Evolutionary conservation across 2,329 filamentous ascomycete species (phyloP), one percentile per base, ranked within the genome.

Genomic region (Fusarium sp.): DNA sequence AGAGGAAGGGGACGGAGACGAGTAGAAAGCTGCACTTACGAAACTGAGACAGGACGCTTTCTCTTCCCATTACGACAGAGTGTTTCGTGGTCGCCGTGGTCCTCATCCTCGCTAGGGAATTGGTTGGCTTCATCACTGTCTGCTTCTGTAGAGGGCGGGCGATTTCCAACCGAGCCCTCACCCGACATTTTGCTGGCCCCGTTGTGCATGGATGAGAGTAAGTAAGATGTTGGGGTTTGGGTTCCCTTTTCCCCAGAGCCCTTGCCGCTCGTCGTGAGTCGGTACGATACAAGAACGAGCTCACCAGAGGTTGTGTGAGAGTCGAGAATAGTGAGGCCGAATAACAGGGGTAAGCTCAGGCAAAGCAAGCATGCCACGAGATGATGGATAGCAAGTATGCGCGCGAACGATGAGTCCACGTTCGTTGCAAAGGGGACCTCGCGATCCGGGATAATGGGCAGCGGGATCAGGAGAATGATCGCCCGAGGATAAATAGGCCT

Each of bases 1-100:
- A 67, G 41, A 64, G 61, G 51, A 48, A 63, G 60, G 57, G 64
- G 56, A 38, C 45, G 57, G 56, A 49, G 46, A 41, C 41, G 27
- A 35, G 48, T 55, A 60, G 70, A 39, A 54, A 68, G 63, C 45
- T 69, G 45, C 23, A 77, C 76, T 72, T 85, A 90, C 88, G 88
- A 90, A 68, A 90, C 88, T 66, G 88, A 89, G 55, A 89, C 84
- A 66, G 87, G 87, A 65, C 89, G 84, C 79, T 90, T 91, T 70
- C 89, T 86, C 80, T 91, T 91, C 65, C 86, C 79, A 27, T 73
- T 76, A 64, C 77, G 78, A 67, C 74, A 76, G 33, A 76, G 62
- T 44, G 66, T 75, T 35, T 80, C 77, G 56, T 86, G 83, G 52
- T 82, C 78, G 60, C 83, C 82, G 64, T 86, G 83, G 63, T 84